Evolutionary conservation across 1,139 yeast species (phyloP).

Genomic region (Candida pseudocylindracea): DNA sequence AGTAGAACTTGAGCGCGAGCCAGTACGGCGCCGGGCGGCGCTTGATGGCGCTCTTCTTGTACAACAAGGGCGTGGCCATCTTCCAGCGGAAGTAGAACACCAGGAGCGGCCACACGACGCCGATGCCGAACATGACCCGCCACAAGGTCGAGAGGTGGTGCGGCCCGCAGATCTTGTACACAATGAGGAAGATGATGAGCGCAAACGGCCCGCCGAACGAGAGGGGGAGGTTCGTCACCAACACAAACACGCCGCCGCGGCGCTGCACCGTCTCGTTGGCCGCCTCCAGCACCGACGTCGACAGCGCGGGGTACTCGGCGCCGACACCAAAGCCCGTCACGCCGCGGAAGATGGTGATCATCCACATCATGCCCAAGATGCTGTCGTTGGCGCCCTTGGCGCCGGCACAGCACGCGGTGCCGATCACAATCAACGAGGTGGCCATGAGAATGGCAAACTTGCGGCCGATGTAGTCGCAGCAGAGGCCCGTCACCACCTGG

Average conservation of each 20-base stretch:
- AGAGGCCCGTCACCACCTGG: slow-evolving; percentile 27
- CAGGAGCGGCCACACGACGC: slow-evolving; percentile 51
- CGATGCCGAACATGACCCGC: slow-evolving; percentile 61
- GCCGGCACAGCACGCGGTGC: slow-evolving; percentile 33
- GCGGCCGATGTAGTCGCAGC: slow-evolving; percentile 34
- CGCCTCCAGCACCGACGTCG: slow-evolving; percentile 50
- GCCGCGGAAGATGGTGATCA: slow-evolving; percentile 47
- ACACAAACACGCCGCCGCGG: slow-evolving; percentile 40
- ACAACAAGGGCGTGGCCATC: slow-evolving; percentile 45
- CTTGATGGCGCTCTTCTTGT: slow-evolving; percentile 24
- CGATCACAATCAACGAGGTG: slow-evolving; percentile 27
- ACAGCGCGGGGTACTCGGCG: slow-evolving; percentile 55
- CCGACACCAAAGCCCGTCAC: slow-evolving; percentile 59
- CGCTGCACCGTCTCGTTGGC: slow-evolving; percentile 38
- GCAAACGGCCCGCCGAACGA: slow-evolving; percentile 66
- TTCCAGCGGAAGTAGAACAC: slow-evolving; percentile 51
- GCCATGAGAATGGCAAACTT: slow-evolving; percentile 35
- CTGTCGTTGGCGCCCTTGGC: slow-evolving; percentile 22
- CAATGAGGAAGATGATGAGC: slow-evolving; percentile 42
- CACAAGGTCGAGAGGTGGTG: slow-evolving; percentile 25
- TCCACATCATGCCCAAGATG: slow-evolving; percentile 43
- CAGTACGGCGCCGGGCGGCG: slow-evolving; percentile 26
- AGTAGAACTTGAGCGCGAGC: slow-evolving; percentile 28
- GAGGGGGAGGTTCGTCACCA: slow-evolving; percentile 53
- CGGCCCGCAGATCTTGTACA: slow-evolving; percentile 29